Base-by-base conservation (phyloP, 768 basidiomycete genomes). In the Amanita phalloides region DNA sequence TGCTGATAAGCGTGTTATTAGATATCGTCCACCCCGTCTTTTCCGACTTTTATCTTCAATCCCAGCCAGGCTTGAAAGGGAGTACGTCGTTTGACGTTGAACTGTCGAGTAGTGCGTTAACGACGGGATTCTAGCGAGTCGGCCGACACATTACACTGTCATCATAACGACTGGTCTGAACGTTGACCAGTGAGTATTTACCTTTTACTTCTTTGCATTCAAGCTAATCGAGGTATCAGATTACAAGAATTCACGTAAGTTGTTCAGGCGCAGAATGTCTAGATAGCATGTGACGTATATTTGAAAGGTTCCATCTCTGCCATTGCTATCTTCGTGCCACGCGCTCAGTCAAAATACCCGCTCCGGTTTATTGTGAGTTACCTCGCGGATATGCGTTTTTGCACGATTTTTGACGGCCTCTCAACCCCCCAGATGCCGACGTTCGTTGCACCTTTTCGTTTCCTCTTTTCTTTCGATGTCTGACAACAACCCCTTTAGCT, bases 351-450 rank as follows among this genome's bases (percentile, higher is more conserved):
- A 78, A 77, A 0, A 78, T 81, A 9, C 80, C 79, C 0, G 77
- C 80, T 0, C 80, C 80, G 0, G 78, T 82, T 0, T 82, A 81
- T 53, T 82, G 77, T 80, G 56, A 61, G 77, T 17, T 66, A 28
- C 36, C 37, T 10, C 4, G 11, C 17, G 50, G 32, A n/a, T 11
- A 33, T 10, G 5, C 32, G 14, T 7, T 53, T n/a, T 17, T 38
- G 45, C 54, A 48, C 21, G 41, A 42, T 8, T 42, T 17, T 23
- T 48, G n/a, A 50, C 33, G 4, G 33, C 4, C 32, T 6, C 13
- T 11, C 39, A n/a, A 17, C 17, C 11, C 37, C 7, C 28, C 14
- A 51, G 50, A 52, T 10, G 51, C 51, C 3, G 51, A 52, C 26
- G 51, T 52, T 33, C 33, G 51, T 48, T 13, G 7, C n/a, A 28